Percentiles rank a stretch among this genome's conserved stretches.
Conservation (phyloP, 495 filamentous ascomycete genomes). For the Penicillium cosmopolitanum region DNA sequence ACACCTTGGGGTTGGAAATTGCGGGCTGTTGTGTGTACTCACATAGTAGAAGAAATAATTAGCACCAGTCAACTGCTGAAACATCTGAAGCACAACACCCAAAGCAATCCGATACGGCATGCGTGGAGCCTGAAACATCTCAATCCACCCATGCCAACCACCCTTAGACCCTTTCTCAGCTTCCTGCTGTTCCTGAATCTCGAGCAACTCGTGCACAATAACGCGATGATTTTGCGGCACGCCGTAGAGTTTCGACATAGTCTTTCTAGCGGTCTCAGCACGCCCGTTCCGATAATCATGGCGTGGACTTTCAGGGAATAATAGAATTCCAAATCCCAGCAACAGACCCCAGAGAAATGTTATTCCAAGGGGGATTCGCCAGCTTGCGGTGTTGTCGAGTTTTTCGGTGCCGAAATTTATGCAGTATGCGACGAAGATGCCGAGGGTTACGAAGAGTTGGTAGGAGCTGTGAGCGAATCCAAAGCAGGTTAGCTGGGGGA, state of each 20-base stretch:
- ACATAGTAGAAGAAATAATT: constrained; percentile 78
- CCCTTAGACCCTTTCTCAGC: constrained; percentile 54
- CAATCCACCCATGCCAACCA: constrained; percentile 29
- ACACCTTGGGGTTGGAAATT: too few relatives aligned
- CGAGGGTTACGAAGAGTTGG: constrained; percentile 83
- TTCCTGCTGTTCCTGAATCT: constrained; percentile 59
- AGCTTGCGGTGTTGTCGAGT: constrained; percentile 53
- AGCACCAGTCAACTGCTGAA: constrained; percentile 44
- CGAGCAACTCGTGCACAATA: constrained; percentile 67
- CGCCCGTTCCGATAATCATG: constrained; percentile 66
- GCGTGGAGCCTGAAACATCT: constrained; percentile 66
- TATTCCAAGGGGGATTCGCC: constrained; percentile 77
- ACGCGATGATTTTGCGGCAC: constrained; percentile 61
- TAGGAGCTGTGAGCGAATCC: too few relatives aligned
- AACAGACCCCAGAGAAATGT: constrained; percentile 73
- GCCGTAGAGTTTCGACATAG: constrained; percentile 71
- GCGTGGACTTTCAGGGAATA: constrained; percentile 71
- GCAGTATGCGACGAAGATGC: constrained; percentile 77
- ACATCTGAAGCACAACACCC: constrained; percentile 64
- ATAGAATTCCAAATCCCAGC: constrained; percentile 67
- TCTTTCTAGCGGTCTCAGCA: constrained; percentile 61
- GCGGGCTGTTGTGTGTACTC: too few relatives aligned
- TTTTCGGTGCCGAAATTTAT: constrained; percentile 75
- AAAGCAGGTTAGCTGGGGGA: too few relatives aligned
- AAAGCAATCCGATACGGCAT: constrained; percentile 72